A percentile compares a stretch with the other conserved stretches of the same genome.
These are phyloP conservation scores for Naganishia vishniacii DNA, from an alignment of 768 basidiomycete species.

Conservation along the genomic window DNA sequence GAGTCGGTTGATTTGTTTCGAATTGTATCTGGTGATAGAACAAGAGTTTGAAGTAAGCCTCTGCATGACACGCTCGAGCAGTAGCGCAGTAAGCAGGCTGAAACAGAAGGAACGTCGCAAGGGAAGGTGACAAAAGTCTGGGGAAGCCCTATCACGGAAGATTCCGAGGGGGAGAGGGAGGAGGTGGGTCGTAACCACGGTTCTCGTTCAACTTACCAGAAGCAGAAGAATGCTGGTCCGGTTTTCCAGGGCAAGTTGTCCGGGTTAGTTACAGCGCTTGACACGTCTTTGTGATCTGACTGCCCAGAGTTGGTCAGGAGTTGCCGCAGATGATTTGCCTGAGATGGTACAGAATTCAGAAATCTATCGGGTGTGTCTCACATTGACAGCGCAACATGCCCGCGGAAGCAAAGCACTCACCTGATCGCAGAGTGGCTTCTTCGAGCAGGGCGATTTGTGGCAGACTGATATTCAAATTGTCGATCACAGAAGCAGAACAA, in stretches of 20 bases:
- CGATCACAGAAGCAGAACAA: background rate
- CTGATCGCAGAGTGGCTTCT: background rate
- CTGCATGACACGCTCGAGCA: background rate
- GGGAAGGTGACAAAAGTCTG: background rate
- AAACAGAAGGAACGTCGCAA: background rate
- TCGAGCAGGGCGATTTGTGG: background rate
- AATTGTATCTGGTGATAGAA: too few relatives aligned
- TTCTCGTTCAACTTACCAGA: too few relatives aligned
- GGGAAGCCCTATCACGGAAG: too few relatives aligned
- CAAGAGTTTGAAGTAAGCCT: too few relatives aligned
- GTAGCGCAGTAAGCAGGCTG: background rate
- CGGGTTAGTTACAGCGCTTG: background rate
- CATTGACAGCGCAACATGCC: background rate
- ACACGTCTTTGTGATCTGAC: background rate
- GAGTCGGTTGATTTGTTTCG: too few relatives aligned
- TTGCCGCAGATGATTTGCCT: background rate
- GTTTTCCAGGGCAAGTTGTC: background rate
- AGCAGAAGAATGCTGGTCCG: too few relatives aligned
- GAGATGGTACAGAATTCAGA: conserved; percentile 1
- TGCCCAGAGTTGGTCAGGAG: conserved; percentile 8
- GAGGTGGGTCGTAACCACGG: too few relatives aligned
- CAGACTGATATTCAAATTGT: background rate
- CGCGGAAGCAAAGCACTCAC: conserved; percentile 6
- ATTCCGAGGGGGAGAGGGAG: too few relatives aligned
- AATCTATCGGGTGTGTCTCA: conserved; percentile 11